A percentile compares a stretch with the other conserved stretches of the same genome.
Evolutionary conservation across 768 basidiomycete genomes (phyloP).

Genomic region (Mrakia hoshinonis): DNA sequence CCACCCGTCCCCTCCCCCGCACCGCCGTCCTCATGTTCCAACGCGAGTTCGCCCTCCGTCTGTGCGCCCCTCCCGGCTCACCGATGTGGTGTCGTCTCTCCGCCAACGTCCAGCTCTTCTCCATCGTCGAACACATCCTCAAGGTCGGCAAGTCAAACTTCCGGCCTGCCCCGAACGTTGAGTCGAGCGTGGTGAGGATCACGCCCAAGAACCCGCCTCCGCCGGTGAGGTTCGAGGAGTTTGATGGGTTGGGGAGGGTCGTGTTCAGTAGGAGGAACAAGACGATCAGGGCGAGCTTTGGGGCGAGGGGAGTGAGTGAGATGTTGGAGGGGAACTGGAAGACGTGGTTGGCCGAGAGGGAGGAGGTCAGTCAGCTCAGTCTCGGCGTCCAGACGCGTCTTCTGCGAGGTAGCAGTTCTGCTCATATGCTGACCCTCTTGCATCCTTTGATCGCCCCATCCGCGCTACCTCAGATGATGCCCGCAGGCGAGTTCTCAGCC

Average conservation of each 20-base stretch:
- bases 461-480: slow-evolving; percentile 43
- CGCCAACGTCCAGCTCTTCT: slow-evolving; percentile 94
- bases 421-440: background rate
- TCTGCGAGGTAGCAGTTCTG: background rate
- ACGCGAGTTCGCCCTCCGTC: slow-evolving; percentile 89
- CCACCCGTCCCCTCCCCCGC: slow-evolving; percentile 87
- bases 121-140: slow-evolving; percentile 92
- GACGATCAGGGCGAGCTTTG: slow-evolving; percentile 74
- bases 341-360: slow-evolving; percentile 78
- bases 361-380: slow-evolving; percentile 37
- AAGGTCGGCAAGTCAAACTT: slow-evolving; percentile 96
- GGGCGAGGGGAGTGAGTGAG: slow-evolving; percentile 82
- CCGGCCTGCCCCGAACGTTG: slow-evolving; percentile 88
- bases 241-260: slow-evolving; percentile 87
- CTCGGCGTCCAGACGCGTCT: background rate
- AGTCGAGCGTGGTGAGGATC: slow-evolving; percentile 82
- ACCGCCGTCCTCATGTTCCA: slow-evolving; percentile 99
- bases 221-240: slow-evolving; percentile 90
- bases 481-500: slow-evolving; percentile 57
- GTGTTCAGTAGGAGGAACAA: slow-evolving; percentile 86
- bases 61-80: slow-evolving; percentile 75
- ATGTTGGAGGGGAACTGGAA: slow-evolving; percentile 89
- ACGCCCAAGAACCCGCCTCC: slow-evolving; percentile 91
- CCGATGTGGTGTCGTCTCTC: slow-evolving; percentile 86
- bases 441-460: background rate